Evolutionary conservation across 1,139 yeast species (phyloP).

Genomic region (Hyphopichia pseudoburtonii): DNA sequence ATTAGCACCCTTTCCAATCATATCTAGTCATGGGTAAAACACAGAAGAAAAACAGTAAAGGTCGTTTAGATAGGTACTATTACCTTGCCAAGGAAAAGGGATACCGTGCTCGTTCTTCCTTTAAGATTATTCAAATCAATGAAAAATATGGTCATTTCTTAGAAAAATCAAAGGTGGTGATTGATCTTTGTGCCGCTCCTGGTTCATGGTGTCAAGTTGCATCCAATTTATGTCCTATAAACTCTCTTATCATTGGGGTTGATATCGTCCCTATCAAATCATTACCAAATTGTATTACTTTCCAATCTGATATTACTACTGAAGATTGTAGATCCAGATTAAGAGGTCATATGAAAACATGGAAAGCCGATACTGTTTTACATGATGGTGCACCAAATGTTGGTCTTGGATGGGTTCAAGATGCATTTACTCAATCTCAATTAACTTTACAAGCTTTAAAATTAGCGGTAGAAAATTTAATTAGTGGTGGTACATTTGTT

Average conservation of each 20-base stretch:
- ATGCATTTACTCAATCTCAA: slow-evolving; percentile 97
- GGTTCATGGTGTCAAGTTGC: slow-evolving; percentile 99
- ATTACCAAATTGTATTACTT: slow-evolving; percentile 88
- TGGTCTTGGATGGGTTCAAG: slow-evolving; percentile 99
- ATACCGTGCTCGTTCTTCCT: slow-evolving; percentile 97
- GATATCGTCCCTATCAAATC: slow-evolving; percentile 97
- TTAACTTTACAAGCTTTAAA: slow-evolving; percentile 89
- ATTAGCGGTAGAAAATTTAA: slow-evolving; percentile 91
- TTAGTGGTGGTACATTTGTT: slow-evolving; percentile 93
- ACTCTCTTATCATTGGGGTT: slow-evolving; percentile 93
- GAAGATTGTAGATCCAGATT: slow-evolving; percentile 94
- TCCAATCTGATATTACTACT: slow-evolving; percentile 95
- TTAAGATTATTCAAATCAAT: slow-evolving; percentile 90
- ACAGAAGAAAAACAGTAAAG: slow-evolving; percentile 95
- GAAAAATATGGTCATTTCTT: slow-evolving; percentile 95
- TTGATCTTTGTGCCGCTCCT: slow-evolving; percentile 98
- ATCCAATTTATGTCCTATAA: slow-evolving; percentile 85
- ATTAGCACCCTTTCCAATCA: neutral
- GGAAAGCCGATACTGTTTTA: slow-evolving; percentile 97
- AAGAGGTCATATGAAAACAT: slow-evolving; percentile 94
- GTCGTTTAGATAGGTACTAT: slow-evolving; percentile 98
- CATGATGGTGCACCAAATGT: slow-evolving; percentile 99
- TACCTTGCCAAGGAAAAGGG: slow-evolving; percentile 97
- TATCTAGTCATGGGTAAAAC: slow-evolving; percentile 70
- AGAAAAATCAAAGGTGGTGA: slow-evolving; percentile 94